Evolutionary conservation across 1,139 yeast species (phyloP).

Genomic region (Suhomyces guaymorum): DNA sequence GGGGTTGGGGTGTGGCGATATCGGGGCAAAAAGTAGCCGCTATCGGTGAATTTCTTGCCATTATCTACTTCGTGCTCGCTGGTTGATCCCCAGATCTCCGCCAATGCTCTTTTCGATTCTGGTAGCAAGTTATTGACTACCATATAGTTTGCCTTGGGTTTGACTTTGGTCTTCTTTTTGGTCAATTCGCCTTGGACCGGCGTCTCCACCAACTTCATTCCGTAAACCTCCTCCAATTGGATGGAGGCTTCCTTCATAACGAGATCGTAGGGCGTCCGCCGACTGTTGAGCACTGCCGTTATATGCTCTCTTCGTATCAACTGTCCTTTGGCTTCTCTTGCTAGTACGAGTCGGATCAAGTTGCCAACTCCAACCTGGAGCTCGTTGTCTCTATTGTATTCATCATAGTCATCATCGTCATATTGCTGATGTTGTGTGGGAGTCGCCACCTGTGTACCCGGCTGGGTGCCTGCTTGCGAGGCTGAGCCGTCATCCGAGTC

Average conservation of each 20-base stretch:
- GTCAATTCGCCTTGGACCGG: slow-evolving; percentile 12
- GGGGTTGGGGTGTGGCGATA: slow-evolving; percentile 17
- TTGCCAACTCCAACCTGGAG: slow-evolving; percentile 18
- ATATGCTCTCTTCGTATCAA: slow-evolving; percentile 31
- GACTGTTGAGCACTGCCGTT: slow-evolving; percentile 18
- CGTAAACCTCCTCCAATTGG: slow-evolving; percentile 32
- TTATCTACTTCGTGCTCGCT: slow-evolving; percentile 13
- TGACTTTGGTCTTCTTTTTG: slow-evolving; percentile 11
- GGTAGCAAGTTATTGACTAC: slow-evolving; percentile 24
- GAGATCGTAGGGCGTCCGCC: slow-evolving; percentile 20
- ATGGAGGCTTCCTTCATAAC: slow-evolving; percentile 20
- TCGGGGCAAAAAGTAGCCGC: slow-evolving; percentile 20
- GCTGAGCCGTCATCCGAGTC: neutral
- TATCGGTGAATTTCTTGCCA: slow-evolving; percentile 17
- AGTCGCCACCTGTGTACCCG: neutral
- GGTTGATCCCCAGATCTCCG: slow-evolving; percentile 21
- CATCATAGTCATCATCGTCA: slow-evolving; percentile 1
- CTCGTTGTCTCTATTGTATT: slow-evolving; percentile 10
- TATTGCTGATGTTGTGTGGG: neutral
- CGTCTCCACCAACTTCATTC: slow-evolving; percentile 29
- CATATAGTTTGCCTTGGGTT: slow-evolving; percentile 18
- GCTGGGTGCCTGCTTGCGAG: neutral
- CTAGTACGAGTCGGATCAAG: slow-evolving; percentile 26
- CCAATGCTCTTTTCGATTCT: slow-evolving; percentile 21
- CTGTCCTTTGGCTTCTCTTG: slow-evolving; percentile 28